Evolutionary conservation across 2,329 filamentous ascomycete species (phyloP), one percentile per base, ranked within the genome.

Genomic region (Colletotrichum eremochloae): DNA sequence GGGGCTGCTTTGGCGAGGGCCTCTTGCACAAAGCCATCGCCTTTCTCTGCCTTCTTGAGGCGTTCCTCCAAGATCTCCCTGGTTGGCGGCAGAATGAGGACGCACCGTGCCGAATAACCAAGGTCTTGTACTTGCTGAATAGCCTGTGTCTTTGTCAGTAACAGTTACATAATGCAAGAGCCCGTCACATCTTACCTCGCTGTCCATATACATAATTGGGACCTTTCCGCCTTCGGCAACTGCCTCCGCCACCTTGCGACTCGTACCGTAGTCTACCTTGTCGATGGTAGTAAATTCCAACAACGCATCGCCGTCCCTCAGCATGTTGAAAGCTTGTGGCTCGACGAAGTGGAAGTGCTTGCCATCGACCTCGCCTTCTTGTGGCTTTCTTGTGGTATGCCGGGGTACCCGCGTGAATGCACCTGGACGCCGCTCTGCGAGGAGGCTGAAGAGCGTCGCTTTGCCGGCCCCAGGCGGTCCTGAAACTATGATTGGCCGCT

Each of bases 401-500:
- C 84, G 84, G 18, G 86, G 80, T 12, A 90, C 88, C 60, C 81
- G 82, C 29, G 87, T 90, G 76, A 96, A 94, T 29, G 90, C 89
- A 63, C 89, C 88, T 8, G 89, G 89, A 78, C 90, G 89, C 67
- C 88, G 86, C 38, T 90, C 87, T 75, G 92, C 83, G 20, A 96
- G 86, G 74, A 88, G 87, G 69, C 87, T 87, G 65, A 92, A 83
- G 55, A 95, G 82, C 1, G 88, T 89, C 20, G 89, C 88, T 79
- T 92, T 93, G 56, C 90, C 91, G 11, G 86, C 84, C 66, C 88
- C 88, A 7, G 84, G 85, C 6, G 91, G 89, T 3, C 92, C 93
- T 11, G 90, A 90, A 74, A 96, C 84, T 74, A 96, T 88, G 73
- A 96, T 89, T 7, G 88, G 82, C 4, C 83, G 83, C 61, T 80